Base-by-base conservation (phyloP, 2,329 filamentous ascomycete species). In the Fusarium algeriense region DNA sequence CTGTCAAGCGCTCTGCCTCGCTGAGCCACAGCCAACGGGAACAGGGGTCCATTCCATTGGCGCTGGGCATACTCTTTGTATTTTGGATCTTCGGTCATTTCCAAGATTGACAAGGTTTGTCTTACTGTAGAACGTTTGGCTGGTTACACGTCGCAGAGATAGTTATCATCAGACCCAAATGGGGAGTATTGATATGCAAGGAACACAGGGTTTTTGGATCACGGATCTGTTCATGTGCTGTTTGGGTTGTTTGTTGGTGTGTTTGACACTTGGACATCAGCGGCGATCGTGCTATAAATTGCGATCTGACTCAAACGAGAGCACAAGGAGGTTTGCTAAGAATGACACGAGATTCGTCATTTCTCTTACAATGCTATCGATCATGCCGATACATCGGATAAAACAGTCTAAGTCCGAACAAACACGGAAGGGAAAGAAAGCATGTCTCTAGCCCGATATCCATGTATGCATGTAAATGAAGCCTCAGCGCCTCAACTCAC, bases 61-160 rank as follows among this genome's bases (percentile, higher is more conserved):
- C 55, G 67, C 69, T 67, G 69, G 70, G 69, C 69, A 70, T 69
- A 71, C 48, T 71, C 38, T 45, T 54, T 49, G 48, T 17, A 38
- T n/a, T 48, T 48, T 50, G 35, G 37, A 50, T 46, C 28, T 61
- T 61, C 32, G 67, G 60, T 57, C 60, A 63, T 57, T 70, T 59
- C 61, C 67, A 46, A 48, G 52, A 41, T 23, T 6, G 40, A 56
- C 52, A 61, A 37, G 61, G 66, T 69, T 26, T 69, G 68, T 73
- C 68, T 73, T 49, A 73, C 63, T 23, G 34, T 57, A 38, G 10
- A 15, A 20, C 56, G 52, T 54, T 52, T 56, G 48, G 55, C 50
- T 56, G 60, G 65, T 61, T 66, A 67, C 64, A 72, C 64, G 64
- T 72, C 44, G 60, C 57, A 57, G 45, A 37, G 38, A 53, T 23